Conservation (phyloP, 768 basidiomycete genomes). For the Nidularia pulvinata region DNA sequence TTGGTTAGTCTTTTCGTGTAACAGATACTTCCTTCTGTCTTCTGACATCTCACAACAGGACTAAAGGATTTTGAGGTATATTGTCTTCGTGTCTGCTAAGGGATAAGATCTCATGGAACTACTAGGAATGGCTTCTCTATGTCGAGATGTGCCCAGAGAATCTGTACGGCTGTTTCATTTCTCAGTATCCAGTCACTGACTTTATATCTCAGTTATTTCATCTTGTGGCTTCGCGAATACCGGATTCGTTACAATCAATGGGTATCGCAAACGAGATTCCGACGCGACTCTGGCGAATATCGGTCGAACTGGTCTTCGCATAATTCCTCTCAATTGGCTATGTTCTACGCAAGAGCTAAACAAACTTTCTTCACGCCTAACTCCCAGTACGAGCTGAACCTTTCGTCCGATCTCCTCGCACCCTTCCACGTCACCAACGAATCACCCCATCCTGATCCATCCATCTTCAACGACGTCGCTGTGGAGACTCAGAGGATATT, state of each 20-base stretch:
- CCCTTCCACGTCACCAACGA: slow-evolving; percentile 48
- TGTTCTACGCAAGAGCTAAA: slow-evolving; percentile 80
- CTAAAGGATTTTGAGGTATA: slow-evolving; percentile 69
- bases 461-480: slow-evolving; percentile 59
- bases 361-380: slow-evolving; percentile 80
- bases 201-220: slow-evolving; percentile 56
- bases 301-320: slow-evolving; percentile 35
- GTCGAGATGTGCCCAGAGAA: slow-evolving; percentile 79
- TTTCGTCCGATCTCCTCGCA: slow-evolving; percentile 64
- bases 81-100: not conserved
- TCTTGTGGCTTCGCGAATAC: slow-evolving; percentile 82
- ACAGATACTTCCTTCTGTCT: not conserved
- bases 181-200: slow-evolving; percentile 7
- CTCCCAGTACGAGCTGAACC: slow-evolving; percentile 69
- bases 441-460: slow-evolving; percentile 62
- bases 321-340: slow-evolving; percentile 54
- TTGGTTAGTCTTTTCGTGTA: slow-evolving; percentile 38
- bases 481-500: slow-evolving; percentile 59
- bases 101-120: slow-evolving; percentile 5
- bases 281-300: slow-evolving; percentile 23
- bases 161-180: slow-evolving; percentile 39
- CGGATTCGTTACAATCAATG: slow-evolving; percentile 45
- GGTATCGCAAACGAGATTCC: slow-evolving; percentile 31
- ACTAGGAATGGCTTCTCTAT: slow-evolving; percentile 79
- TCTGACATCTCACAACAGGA: slow-evolving; percentile 28